Evolutionary conservation across 2,329 filamentous ascomycete genomes (phyloP).

Genomic region (Fusarium napiforme): DNA sequence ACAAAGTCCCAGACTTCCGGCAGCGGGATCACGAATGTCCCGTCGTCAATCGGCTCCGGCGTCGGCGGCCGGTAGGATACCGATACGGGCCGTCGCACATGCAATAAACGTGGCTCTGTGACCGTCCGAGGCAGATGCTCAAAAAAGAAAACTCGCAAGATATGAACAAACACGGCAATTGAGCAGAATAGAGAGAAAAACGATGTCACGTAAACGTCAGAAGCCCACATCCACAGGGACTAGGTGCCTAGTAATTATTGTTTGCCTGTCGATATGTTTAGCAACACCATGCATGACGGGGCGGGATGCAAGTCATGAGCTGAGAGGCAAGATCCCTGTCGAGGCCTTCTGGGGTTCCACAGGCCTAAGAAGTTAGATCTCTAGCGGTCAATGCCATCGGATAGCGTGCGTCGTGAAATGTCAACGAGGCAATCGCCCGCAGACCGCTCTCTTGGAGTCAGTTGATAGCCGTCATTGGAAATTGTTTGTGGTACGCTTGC

Average conservation of each 20-base stretch:
- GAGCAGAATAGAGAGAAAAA: background rate
- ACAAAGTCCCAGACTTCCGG: background rate
- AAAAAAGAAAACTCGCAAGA: background rate
- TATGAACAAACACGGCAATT: conserved; percentile 3
- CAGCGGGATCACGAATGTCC: conserved; percentile 5
- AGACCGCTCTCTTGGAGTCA: conserved; percentile 35
- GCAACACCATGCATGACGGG: conserved; percentile 27
- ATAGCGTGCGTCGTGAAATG: conserved; percentile 6
- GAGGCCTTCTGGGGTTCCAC: conserved; percentile 13
- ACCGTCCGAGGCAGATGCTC: conserved; percentile 1
- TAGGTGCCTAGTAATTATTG: background rate
- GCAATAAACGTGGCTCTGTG: conserved; percentile 6
- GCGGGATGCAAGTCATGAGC: conserved; percentile 30
- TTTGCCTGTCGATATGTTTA: conserved; percentile 34
- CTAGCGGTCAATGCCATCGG: conserved; percentile 37
- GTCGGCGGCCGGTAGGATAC: conserved; percentile 19
- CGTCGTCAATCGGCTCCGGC: conserved; percentile 20
- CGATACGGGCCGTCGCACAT: conserved; percentile 6
- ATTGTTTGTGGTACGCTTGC: background rate
- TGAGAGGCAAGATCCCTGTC: conserved; percentile 30
- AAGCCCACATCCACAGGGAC: background rate
- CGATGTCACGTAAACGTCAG: conserved; percentile 14
- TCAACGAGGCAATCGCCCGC: conserved; percentile 22
- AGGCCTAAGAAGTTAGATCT: conserved; percentile 1
- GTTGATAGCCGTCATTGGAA: background rate